Evolutionary conservation across 2,329 filamentous ascomycete genomes (phyloP).

Genomic region (Microdochium trichocladiopsis): DNA sequence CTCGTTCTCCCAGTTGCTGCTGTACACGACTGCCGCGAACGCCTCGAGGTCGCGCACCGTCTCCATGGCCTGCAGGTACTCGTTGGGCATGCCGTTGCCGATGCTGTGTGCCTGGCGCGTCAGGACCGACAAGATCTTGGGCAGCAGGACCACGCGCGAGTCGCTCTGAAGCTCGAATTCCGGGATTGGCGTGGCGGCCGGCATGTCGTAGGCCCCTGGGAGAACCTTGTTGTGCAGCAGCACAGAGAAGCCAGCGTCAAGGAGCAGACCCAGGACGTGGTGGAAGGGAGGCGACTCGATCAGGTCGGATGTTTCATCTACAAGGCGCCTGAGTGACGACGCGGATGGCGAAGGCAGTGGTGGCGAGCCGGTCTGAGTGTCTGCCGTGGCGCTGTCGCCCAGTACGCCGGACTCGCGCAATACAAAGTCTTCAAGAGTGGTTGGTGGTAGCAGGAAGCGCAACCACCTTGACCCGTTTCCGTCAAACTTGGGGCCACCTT

Average conservation of each 20-base stretch:
- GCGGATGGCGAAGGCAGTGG: slow-evolving; percentile 27
- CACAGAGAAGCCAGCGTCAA: slow-evolving; percentile 80
- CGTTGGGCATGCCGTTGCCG: slow-evolving; percentile 68
- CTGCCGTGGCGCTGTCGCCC: slow-evolving; percentile 36
- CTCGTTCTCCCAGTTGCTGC: slow-evolving; percentile 71
- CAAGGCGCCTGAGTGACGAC: slow-evolving; percentile 65
- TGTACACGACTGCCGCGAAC: slow-evolving; percentile 82
- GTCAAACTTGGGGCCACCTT: slow-evolving; percentile 47
- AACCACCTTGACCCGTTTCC: slow-evolving; percentile 64
- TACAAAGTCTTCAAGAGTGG: slow-evolving; percentile 73
- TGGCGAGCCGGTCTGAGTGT: slow-evolving; percentile 16
- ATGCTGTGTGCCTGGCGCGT: slow-evolving; percentile 88
- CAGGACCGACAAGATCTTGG: slow-evolving; percentile 82
- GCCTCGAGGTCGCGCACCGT: slow-evolving; percentile 68
- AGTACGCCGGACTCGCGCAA: slow-evolving; percentile 80
- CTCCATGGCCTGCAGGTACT: slow-evolving; percentile 70
- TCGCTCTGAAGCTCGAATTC: slow-evolving; percentile 43
- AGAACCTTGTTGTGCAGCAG: slow-evolving; percentile 79
- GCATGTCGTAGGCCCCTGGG: slow-evolving; percentile 66
- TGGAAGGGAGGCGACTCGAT: slow-evolving; percentile 90
- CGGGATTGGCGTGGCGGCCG: slow-evolving; percentile 29
- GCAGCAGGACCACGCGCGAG: slow-evolving; percentile 63
- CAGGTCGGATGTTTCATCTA: slow-evolving; percentile 93
- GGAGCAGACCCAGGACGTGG: slow-evolving; percentile 76
- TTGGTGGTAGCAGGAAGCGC: slow-evolving; percentile 72